Evolutionary conservation across 2,329 filamentous ascomycete genomes (phyloP), one percentile per base, ranked within the genome.

Genomic region (Boeremia lycopersici): DNA sequence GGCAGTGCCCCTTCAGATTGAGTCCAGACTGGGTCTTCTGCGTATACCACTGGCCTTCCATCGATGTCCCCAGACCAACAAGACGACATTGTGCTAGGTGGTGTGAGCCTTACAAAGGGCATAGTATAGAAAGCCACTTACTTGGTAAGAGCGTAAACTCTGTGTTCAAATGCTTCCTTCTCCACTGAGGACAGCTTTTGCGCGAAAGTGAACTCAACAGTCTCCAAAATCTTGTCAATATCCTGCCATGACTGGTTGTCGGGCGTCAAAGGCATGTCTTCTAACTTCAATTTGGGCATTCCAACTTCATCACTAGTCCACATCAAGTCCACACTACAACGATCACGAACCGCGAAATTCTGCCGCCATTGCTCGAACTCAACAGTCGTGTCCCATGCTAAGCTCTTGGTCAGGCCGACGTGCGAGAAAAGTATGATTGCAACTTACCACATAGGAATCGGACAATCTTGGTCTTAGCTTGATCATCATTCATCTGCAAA

Each of bases 81-180:
- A 25, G 52, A 48, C 12, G 52, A 35, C 52, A 49, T 55, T 3
- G 52, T 49, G 30, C 46, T 55, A 13, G n/a, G 12, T 2, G 1
- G 4, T 26, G 23, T 55, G 6, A 45, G 34, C 12, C 6, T 5
- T 5, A n/a, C 5, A n/a, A 35, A 10, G 12, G 1, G 9, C 2
- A 10, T 7, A 6, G 23, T 13, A n/a, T 4, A 6, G 13, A 13
- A 25, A 4, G n/a, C 2, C 1, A 34, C 50, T 44, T 46, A 39
- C 50, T 39, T 48, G 7, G 13, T 38, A 3, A 53, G 28, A n/a
- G n/a, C 39, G 11, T 48, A 34, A 10, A 44, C 10, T 6, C 28
- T 29, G 10, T 13, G 6, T 17, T 19, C 31, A 19, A 48, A 43
- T 2, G 26, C 44, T 7, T 31, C 15, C 15, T 31, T 48, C 26